These are phyloP conservation scores for Scheffersomyces spartinae DNA, from an alignment of 805 yeast species.

Conservation along the genomic window DNA sequence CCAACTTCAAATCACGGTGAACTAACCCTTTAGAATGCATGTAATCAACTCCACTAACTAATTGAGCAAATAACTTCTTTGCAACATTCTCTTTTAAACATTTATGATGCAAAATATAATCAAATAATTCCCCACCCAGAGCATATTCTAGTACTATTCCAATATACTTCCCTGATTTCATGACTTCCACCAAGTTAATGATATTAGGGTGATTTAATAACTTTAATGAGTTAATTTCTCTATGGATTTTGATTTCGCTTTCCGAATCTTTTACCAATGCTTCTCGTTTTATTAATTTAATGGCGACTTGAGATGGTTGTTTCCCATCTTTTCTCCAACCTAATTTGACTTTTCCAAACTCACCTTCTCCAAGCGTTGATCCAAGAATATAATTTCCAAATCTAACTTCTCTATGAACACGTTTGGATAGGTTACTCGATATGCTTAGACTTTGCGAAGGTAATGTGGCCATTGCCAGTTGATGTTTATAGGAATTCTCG, in stretches of 20 bases:
- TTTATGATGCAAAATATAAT: conserved; percentile 78
- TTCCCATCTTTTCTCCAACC: conserved; percentile 89
- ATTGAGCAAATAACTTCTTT: conserved; percentile 80
- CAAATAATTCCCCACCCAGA: conserved; percentile 93
- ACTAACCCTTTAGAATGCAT: conserved; percentile 73
- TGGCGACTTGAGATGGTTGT: conserved; percentile 80
- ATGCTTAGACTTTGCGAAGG: too few relatives aligned
- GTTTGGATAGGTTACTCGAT: conserved; percentile 11
- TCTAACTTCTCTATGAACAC: conserved; percentile 53
- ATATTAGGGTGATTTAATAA: conserved; percentile 88
- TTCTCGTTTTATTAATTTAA: conserved; percentile 82
- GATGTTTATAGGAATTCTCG: too few relatives aligned
- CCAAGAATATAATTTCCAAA: conserved; percentile 90
- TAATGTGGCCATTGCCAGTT: too few relatives aligned
- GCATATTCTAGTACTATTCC: conserved; percentile 97
- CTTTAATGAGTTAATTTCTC: conserved; percentile 87
- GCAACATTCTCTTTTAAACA: conserved; percentile 82
- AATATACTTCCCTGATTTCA: conserved; percentile 88
- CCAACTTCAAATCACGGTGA: conserved; percentile 68
- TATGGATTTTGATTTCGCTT: conserved; percentile 76
- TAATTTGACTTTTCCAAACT: conserved; percentile 92
- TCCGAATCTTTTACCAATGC: conserved; percentile 79
- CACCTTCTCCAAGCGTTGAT: conserved; percentile 94
- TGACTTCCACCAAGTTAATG: conserved; percentile 80
- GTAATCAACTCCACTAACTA: conserved; percentile 88